These are phyloP conservation scores for Penicillium sp. DNA, from an alignment of 2,329 filamentous ascomycete species.

Conservation along the genomic window DNA sequence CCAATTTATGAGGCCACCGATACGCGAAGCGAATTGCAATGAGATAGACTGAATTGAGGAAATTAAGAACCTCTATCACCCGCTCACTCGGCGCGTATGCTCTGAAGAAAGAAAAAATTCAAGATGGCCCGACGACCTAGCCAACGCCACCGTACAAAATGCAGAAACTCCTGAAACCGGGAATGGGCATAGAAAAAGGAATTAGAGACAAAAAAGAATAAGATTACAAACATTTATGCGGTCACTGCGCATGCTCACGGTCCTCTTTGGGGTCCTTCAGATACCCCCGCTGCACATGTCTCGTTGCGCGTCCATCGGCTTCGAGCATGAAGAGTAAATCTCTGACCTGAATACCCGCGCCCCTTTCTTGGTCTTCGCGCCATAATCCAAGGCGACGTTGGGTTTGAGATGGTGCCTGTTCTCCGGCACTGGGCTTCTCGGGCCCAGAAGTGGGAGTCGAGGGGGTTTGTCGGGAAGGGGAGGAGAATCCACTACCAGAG, in stretches of 20 bases:
- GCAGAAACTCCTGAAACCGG: slow-evolving; percentile 14
- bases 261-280: slow-evolving; percentile 46
- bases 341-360: slow-evolving; percentile 77
- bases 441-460: slow-evolving; percentile 32
- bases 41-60: not conserved
- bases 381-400: slow-evolving; percentile 68
- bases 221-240: slow-evolving; percentile 21
- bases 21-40: not conserved
- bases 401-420: slow-evolving; percentile 45
- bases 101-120: slow-evolving; percentile 10
- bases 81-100: slow-evolving; percentile 1
- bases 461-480: slow-evolving; percentile 36
- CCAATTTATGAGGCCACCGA: not conserved
- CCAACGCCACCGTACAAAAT: slow-evolving; percentile 24
- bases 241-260: slow-evolving; percentile 38
- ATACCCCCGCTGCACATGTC: slow-evolving; percentile 48
- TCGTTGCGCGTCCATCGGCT: slow-evolving; percentile 63
- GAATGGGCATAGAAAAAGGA: slow-evolving; percentile 5
- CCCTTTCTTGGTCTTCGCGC: slow-evolving; percentile 76
- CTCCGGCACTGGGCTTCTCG: slow-evolving; percentile 32
- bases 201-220: slow-evolving; percentile 18
- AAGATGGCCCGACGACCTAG: slow-evolving; percentile 8
- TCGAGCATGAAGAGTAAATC: slow-evolving; percentile 82
- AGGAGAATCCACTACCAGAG: slow-evolving; percentile 40
- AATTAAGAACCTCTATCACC: slow-evolving; percentile 4